Percentiles rank a stretch among this genome's conserved stretches.
Evolutionary conservation across 371 early-diverging fungal species (phyloP).

Genomic region (Mucor lusitanicus): DNA sequence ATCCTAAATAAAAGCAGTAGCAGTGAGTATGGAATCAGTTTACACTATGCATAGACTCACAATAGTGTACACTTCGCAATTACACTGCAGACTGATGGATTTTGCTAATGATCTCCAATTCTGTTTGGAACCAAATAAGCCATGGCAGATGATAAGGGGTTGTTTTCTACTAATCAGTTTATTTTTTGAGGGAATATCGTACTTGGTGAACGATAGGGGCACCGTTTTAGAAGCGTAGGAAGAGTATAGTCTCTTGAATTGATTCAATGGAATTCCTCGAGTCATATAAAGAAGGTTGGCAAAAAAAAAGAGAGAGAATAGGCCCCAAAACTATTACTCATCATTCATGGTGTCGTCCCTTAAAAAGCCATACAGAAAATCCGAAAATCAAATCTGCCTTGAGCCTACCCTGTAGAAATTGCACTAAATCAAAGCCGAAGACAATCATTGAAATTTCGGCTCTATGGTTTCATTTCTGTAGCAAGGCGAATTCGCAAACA

Average conservation of each 20-base stretch:
- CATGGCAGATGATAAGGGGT: conserved; percentile 79
- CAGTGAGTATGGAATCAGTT: neutral
- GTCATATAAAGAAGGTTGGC: neutral
- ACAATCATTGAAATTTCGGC: too few species aligned
- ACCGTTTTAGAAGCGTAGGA: conserved; percentile 11
- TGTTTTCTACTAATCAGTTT: neutral
- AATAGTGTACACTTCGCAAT: conserved; percentile 65
- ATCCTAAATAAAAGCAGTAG: conserved; percentile 52
- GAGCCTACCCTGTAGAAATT: neutral
- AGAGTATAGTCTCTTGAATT: neutral
- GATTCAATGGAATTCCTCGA: neutral
- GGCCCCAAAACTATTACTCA: too few species aligned
- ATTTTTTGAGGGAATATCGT: neutral
- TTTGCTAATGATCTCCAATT: conserved; percentile 90
- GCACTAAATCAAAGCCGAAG: too few species aligned
- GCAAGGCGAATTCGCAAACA: neutral
- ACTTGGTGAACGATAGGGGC: conserved; percentile 27
- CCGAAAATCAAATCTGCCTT: neutral
- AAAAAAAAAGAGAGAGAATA: neutral
- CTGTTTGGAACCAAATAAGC: conserved; percentile 93
- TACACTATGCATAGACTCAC: conserved; percentile 22
- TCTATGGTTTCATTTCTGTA: neutral
- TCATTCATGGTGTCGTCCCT: neutral
- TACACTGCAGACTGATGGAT: conserved; percentile 61
- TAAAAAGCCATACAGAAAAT: neutral